Conservation (phyloP, 2,329 filamentous ascomycete genomes). For the Botryotinia narcissicola region DNA sequence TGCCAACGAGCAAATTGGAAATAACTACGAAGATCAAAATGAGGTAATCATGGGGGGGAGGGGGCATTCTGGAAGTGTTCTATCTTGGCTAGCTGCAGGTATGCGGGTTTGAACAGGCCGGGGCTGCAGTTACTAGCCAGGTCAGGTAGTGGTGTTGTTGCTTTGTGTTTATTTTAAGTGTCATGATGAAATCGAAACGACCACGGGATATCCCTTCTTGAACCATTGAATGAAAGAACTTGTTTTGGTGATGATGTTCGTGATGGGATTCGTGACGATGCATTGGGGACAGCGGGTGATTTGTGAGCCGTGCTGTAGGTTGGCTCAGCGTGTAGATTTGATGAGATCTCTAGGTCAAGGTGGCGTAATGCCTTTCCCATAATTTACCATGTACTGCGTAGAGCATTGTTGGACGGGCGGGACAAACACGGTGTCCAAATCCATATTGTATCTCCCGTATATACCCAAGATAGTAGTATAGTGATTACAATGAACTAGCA, state of each 20-base stretch:
- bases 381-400: background rate
- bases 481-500: conserved; percentile 8
- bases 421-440: conserved; percentile 1
- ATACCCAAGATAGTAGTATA: background rate
- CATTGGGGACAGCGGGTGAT: conserved; percentile 6
- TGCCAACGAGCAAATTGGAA: background rate
- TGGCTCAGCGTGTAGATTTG: background rate
- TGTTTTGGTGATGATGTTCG: conserved; percentile 5
- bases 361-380: conserved; percentile 15
- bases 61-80: conserved; percentile 18
- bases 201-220: background rate
- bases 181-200: conserved; percentile 5
- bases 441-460: conserved; percentile 4
- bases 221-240: background rate
- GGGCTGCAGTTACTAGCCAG: conserved; percentile 7
- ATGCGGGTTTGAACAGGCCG: background rate
- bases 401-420: background rate
- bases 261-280: conserved; percentile 6
- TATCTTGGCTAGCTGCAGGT: conserved; percentile 15
- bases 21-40: background rate
- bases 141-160: conserved; percentile 1
- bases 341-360: conserved; percentile 9
- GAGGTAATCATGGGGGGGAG: conserved; percentile 17
- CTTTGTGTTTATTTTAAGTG: conserved; percentile 11
- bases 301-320: background rate